phyloP scores from a whole-genome alignment of 768 basidiomycete genomes.

The Calocera viscosa region DNA sequence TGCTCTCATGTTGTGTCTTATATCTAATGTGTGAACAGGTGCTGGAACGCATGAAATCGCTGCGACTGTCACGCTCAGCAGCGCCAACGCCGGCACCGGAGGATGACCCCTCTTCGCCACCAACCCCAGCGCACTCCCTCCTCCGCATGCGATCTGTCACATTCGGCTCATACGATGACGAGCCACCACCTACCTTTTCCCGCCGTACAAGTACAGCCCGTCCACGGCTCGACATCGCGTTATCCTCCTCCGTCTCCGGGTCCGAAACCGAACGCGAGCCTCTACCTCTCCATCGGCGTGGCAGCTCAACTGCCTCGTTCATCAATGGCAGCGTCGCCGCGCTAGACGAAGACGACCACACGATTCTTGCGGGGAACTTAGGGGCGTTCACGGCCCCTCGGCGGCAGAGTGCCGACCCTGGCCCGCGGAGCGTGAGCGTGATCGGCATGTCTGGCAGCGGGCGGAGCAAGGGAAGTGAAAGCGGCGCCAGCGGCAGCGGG shows the following conservation, averaged over 20 bases:
- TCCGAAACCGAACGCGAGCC: background rate
- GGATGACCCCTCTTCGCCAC: background rate
- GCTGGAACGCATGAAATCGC: slow-evolving; percentile 3
- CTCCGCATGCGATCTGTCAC: slow-evolving; percentile 1
- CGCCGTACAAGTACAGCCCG: background rate
- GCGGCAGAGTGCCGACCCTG: background rate
- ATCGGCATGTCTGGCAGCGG: background rate
- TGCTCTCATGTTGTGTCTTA: background rate
- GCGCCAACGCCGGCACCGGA: background rate
- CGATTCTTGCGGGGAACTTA: background rate
- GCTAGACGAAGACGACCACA: background rate
- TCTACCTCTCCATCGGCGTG: background rate
- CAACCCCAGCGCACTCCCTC: background rate
- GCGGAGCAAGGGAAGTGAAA: background rate
- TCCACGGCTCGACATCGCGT: background rate
- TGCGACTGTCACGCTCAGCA: background rate
- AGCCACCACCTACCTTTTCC: background rate
- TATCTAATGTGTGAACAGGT: background rate
- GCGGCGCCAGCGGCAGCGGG: background rate
- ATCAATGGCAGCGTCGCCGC: background rate
- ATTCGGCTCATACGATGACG: background rate
- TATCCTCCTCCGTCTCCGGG: background rate
- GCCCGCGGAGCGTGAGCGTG: background rate
- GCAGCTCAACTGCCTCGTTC: background rate
- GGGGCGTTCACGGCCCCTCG: background rate